phyloP scores from a whole-genome alignment of 176 grass and related monocot genomes.

The Sorghum bicolor region Sorghum_bicolor_NCBIv3 NC_012870.2:70559001-70559500 shows the following conservation, averaged over 20 bases:
- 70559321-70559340: neutral
- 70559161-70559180: neutral
- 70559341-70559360: neutral
- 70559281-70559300: neutral
- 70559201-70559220: neutral
- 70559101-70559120: neutral
- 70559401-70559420: neutral
- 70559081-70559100: neutral
- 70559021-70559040: neutral
- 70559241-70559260: neutral
- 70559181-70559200: neutral
- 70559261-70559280: neutral
- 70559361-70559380: neutral
- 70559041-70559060: neutral
- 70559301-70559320: neutral
- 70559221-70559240: neutral
- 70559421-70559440: neutral
- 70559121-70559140: neutral
- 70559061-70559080: neutral
- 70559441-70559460: neutral
- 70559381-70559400: neutral
- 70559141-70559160: neutral
- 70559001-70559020: neutral
- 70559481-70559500: neutral
- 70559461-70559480: neutral